Evolutionary conservation across 768 basidiomycete species (phyloP).

Genomic region (Amanita phalloides): DNA sequence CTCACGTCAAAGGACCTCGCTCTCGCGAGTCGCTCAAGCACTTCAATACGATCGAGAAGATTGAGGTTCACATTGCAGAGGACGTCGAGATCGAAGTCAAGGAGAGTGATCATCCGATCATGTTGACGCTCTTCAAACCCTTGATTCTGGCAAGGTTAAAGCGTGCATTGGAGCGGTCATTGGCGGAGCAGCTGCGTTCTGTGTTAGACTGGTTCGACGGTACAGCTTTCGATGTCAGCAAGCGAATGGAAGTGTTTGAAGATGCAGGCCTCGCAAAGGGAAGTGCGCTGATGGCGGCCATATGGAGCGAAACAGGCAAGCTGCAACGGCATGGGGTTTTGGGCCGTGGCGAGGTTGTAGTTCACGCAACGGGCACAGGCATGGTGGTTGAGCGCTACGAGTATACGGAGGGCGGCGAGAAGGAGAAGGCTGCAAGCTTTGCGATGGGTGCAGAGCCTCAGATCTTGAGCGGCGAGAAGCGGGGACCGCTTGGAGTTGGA

Average conservation of each 20-base stretch:
- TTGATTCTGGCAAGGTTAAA: constrained; percentile 45
- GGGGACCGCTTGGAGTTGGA: constrained; percentile 49
- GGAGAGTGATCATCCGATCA: constrained; percentile 52
- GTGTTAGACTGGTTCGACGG: constrained; percentile 43
- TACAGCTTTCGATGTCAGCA: constrained; percentile 47
- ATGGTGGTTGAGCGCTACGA: constrained; percentile 41
- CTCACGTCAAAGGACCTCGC: constrained; percentile 25
- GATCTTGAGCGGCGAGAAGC: constrained; percentile 57
- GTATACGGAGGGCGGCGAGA: constrained; percentile 13
- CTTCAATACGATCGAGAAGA: constrained; percentile 50
- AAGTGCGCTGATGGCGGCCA: constrained; percentile 40
- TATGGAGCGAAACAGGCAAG: constrained; percentile 63
- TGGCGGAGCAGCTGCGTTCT: constrained; percentile 43
- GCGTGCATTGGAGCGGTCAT: constrained; percentile 46
- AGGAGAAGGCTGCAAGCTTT: constrained; percentile 24
- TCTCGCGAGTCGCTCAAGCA: constrained; percentile 32
- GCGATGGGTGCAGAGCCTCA: constrained; percentile 71
- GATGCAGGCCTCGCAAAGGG: constrained; percentile 48
- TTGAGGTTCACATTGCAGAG: constrained; percentile 43
- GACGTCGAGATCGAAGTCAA: constrained; percentile 44
- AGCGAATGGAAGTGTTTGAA: constrained; percentile 50
- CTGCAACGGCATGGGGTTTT: constrained; percentile 28
- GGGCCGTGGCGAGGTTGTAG: constrained; percentile 26
- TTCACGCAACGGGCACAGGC: constrained; percentile 53
- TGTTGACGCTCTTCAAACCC: constrained; percentile 54